A percentile compares a stretch with the other conserved stretches of the same genome.
Conservation (phyloP, 345 rosid species). For the Pseudoturritis turrita region DNA sequence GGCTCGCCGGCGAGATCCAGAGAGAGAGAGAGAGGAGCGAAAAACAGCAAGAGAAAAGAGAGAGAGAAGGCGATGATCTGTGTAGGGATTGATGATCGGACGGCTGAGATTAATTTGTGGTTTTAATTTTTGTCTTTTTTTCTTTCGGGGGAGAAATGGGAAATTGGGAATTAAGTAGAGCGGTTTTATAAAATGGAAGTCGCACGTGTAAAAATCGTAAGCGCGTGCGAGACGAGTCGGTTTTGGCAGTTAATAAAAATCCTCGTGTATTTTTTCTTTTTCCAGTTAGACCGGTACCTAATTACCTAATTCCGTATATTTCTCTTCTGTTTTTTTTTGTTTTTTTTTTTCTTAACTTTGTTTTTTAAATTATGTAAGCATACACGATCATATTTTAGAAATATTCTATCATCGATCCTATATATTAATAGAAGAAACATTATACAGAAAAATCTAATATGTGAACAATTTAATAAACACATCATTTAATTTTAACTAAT, state of each 20-base stretch:
- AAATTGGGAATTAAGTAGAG: background rate
- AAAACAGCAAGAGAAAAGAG: background rate
- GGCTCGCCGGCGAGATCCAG: conserved; percentile 29
- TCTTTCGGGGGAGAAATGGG: background rate
- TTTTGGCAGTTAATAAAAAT: conserved; percentile 23
- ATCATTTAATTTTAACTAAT: too few relatives aligned
- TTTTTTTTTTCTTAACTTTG: background rate
- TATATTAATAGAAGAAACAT: too few relatives aligned
- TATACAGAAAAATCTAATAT: too few relatives aligned
- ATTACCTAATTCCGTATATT: background rate
- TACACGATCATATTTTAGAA: too few relatives aligned
- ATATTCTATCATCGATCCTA: too few relatives aligned
- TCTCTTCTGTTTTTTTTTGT: background rate
- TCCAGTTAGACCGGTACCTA: background rate
- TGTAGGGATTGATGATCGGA: conserved; percentile 25
- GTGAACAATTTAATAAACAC: too few relatives aligned
- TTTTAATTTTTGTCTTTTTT: background rate
- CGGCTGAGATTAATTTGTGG: conserved; percentile 23
- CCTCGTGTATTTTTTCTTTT: background rate
- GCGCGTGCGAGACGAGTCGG: conserved; percentile 29
- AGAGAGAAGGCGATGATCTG: conserved; percentile 3
- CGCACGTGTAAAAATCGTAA: conserved; percentile 18
- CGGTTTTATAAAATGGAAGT: conserved; percentile 9
- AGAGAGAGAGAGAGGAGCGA: background rate
- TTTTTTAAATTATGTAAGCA: background rate